Conservation (phyloP, 352 stramenopile species). For the Phytophthora rubi region DNA sequence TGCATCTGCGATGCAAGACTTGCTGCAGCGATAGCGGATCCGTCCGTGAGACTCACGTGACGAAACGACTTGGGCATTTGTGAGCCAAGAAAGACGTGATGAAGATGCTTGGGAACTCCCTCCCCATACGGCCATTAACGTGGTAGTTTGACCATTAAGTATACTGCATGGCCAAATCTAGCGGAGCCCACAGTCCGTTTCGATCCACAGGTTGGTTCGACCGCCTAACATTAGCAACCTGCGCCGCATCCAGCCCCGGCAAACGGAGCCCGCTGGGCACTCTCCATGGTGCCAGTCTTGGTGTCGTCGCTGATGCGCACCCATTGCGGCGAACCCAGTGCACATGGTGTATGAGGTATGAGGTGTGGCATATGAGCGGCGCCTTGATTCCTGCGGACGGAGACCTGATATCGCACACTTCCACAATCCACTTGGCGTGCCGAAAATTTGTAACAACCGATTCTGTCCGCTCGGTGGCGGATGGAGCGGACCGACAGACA, state of each 20-base stretch:
- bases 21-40: background rate
- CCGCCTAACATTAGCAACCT: too few relatives aligned
- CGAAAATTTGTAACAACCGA: background rate
- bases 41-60: background rate
- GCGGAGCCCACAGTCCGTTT: background rate
- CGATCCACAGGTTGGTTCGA: background rate
- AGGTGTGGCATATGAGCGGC: conserved; percentile 14
- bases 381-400: conserved; percentile 14
- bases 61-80: background rate
- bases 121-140: background rate
- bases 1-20: background rate
- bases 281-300: background rate
- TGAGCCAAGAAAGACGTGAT: background rate
- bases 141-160: too few relatives aligned
- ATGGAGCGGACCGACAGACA: background rate
- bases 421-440: background rate
- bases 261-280: too few relatives aligned
- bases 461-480: background rate
- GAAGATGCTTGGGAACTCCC: background rate
- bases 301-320: conserved; percentile 15
- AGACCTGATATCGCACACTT: conserved; percentile 18
- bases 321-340: conserved; percentile 17
- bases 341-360: conserved; percentile 7
- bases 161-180: background rate
- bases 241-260: too few relatives aligned